Base-by-base conservation (phyloP, 2,329 filamentous ascomycete genomes). In the Sporothrix variecibatus region DNA sequence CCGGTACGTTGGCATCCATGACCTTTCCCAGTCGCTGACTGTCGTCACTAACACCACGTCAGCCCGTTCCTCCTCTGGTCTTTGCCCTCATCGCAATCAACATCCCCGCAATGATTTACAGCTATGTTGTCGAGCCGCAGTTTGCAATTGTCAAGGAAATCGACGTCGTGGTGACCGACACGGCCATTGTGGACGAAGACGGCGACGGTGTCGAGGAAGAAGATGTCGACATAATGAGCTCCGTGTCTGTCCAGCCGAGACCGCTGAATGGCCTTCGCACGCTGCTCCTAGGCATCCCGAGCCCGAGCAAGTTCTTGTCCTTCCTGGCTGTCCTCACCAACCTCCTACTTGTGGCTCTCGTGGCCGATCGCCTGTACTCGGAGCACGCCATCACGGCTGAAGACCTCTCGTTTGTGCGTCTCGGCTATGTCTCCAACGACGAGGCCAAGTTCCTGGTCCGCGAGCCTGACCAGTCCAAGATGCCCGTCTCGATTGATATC, bases 361-460 rank as follows among this genome's bases (percentile, higher is more conserved):
- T 91, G 0, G 86, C 91, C 34, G 96, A 99, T 81, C 88, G 95
- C 53, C 86, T 97, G 17, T 94, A 93, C 80, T 89, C 93, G 26
- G 92, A 92, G 1, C 89, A 91, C 75, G 87, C 92, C 46, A 87
- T 97, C 81, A 90, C 92, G 3, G 90, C 87, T 34, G 84, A 93
- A 38, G 91, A 97, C 77, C 85, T 97, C 12, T 93, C 94, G 0
- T 97, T 99, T 81, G 93, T 93, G 56, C 89, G 96, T 9, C 85
- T 97, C 20, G 96, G 96, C 34, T 95, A 95, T 81, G 92, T 98
- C 38, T 97, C 94, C 4, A 88, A 93, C 23, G 89, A 87, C 0
- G 92, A 92, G 73, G 96, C 94, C 28, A 94, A 90, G 75, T 87
- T 99, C 53, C 84, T 99, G 38, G 86, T 99, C 65, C 89, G 96